Evolutionary conservation across 1,284 basidiomycete genomes (phyloP).

Genomic region (Trichosporon coremiiforme): DNA sequence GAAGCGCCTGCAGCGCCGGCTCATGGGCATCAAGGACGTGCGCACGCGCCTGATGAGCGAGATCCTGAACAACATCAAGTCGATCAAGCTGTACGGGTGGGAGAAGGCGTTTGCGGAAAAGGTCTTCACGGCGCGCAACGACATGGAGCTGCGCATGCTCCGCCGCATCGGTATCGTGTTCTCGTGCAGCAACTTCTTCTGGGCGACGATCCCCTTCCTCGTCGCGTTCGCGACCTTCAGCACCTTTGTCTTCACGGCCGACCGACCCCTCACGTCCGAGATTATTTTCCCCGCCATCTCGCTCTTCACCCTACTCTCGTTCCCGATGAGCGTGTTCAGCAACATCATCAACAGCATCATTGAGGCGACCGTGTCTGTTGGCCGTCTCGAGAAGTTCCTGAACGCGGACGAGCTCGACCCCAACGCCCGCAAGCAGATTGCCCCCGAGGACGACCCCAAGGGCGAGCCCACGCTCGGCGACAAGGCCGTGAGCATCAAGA

Average conservation of each 20-base stretch:
- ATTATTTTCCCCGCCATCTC: constrained; percentile 93
- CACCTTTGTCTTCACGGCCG: constrained; percentile 70
- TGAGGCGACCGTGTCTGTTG: constrained; percentile 76
- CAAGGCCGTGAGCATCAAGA: constrained; percentile 69
- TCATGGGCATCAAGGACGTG: constrained; percentile 83
- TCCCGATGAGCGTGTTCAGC: constrained; percentile 71
- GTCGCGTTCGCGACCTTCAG: constrained; percentile 86
- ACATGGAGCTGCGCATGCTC: constrained; percentile 79
- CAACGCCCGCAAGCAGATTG: constrained; percentile 65
- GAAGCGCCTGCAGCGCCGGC: constrained; percentile 77
- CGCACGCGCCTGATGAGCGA: constrained; percentile 61
- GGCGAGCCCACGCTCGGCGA: constrained; percentile 63
- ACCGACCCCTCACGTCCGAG: constrained; percentile 78
- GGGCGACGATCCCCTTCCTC: constrained; percentile 60
- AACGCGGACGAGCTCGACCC: constrained; percentile 75
- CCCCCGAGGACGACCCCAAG: constrained; percentile 56
- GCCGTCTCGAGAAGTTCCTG: constrained; percentile 77
- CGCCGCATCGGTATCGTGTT: constrained; percentile 75
- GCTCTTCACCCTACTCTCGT: constrained; percentile 88
- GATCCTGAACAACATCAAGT: constrained; percentile 85
- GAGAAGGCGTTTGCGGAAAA: constrained; percentile 77
- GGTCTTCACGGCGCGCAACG: constrained; percentile 78
- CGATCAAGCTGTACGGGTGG: constrained; percentile 64
- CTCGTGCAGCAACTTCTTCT: constrained; percentile 41
- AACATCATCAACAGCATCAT: constrained; percentile 57